Evolutionary conservation across 2,329 filamentous ascomycete species (phyloP), one percentile per base, ranked within the genome.

Genomic region (Aphanoascus verrucosus): DNA sequence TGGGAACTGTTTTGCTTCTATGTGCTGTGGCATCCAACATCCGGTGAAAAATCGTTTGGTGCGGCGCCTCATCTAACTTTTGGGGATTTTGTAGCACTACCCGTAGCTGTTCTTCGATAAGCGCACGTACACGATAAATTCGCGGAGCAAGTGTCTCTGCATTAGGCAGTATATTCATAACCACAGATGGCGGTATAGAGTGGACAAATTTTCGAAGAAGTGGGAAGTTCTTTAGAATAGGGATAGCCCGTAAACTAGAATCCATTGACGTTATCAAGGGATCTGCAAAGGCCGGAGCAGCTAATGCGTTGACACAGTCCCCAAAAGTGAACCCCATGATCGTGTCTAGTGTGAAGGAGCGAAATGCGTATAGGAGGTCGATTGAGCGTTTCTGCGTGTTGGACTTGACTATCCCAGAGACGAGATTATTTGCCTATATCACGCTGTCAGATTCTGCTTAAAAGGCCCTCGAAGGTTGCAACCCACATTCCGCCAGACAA

Each of bases 11-110:
- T 28, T 46, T 46, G 19, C 44, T 32, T 9, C 44, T 23, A 23
- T 46, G 20, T n/a, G 44, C 44, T 28, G 31, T 6, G 5, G 44
- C 11, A n/a, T 46, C 31, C 14, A 46, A 15, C 44, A 46, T 46
- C 15, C 31, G 44, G 20, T 46, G 44, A 28, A 46, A 46, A 28
- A 46, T 46, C n/a, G 44, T 46, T 19, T 46, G 44, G 44, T 46
- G 44, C 5, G 44, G 44, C 7, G 20, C 44, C 19, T 46, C 44
- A 19, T 46, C 44, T 5, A 46, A 23, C 20, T 46, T 46, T 28
- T 9, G 12, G 14, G 44, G 44, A 11, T 28, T 11, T 28, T 46
- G 44, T 9, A 46, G n/a, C 7, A 46, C 31, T 23, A 15, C 28
- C 15, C 15, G 11, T 12, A 46, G 31, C 31, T 46, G 44, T 5